These are phyloP conservation scores for Cryptococcus hybrid DNA, from an alignment of 1,284 basidiomycete genomes.

Conservation along the genomic window DNA sequence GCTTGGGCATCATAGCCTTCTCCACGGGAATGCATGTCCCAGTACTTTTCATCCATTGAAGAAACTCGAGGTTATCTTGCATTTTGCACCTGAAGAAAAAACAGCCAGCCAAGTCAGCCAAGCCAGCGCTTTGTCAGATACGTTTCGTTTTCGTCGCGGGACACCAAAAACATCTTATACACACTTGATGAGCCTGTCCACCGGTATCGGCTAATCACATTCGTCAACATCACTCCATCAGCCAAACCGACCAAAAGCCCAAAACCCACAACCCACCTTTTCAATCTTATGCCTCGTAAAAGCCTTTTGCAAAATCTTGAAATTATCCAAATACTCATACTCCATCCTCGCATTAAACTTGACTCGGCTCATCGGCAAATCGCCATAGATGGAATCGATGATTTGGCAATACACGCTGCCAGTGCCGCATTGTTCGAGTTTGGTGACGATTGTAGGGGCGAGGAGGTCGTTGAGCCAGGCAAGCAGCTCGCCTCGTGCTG, in stretches of 20 bases:
- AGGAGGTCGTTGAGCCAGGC: slow-evolving; percentile 94
- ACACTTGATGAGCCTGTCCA: slow-evolving; percentile 82
- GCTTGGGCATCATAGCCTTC: slow-evolving; percentile 84
- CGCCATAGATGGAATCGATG: slow-evolving; percentile 50
- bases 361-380: slow-evolving; percentile 81
- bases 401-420: slow-evolving; percentile 85
- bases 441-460: slow-evolving; percentile 73
- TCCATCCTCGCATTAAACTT: slow-evolving; percentile 94
- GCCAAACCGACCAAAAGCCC: not conserved
- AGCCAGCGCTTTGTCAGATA: not conserved
- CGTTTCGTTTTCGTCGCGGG: not conserved
- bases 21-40: slow-evolving; percentile 89
- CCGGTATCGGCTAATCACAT: slow-evolving; percentile 73
- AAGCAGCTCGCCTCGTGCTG: slow-evolving; percentile 75
- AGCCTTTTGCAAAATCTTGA: slow-evolving; percentile 86
- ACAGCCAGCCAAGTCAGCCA: too few relatives aligned
- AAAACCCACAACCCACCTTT: slow-evolving; percentile 61
- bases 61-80: slow-evolving; percentile 99
- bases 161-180: slow-evolving; percentile 1
- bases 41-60: slow-evolving; percentile 98
- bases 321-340: slow-evolving; percentile 94
- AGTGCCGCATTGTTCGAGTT: slow-evolving; percentile 90
- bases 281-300: slow-evolving; percentile 90
- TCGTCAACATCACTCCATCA: too few relatives aligned
- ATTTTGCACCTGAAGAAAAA: slow-evolving; percentile 72